phyloP scores from a whole-genome alignment of 352 stramenopile species.

The Globisporangium orthogonon region DNA sequence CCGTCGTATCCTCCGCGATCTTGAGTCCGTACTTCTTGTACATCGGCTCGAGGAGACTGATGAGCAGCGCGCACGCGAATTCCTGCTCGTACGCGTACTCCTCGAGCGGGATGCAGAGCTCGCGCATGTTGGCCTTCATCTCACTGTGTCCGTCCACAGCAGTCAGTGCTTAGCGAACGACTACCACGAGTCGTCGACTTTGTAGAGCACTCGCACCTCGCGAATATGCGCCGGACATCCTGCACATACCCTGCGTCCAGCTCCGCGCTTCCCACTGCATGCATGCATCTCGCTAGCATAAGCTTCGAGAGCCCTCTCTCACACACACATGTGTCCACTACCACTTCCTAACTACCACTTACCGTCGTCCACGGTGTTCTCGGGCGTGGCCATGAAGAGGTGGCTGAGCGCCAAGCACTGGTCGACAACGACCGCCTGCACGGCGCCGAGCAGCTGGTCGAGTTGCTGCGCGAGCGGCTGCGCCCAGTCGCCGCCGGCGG shows the following conservation, averaged over 20 bases:
- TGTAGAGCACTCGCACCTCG: slow-evolving; percentile 16
- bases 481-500: slow-evolving; percentile 32
- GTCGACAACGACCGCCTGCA: slow-evolving; percentile 61
- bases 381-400: slow-evolving; percentile 69
- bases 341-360: background rate
- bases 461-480: slow-evolving; percentile 44
- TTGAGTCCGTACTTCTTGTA: slow-evolving; percentile 66
- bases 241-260: slow-evolving; percentile 68
- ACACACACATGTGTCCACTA: background rate
- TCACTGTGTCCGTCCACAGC: slow-evolving; percentile 27
- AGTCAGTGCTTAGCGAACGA: background rate
- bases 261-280: slow-evolving; percentile 34
- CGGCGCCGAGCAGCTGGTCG: slow-evolving; percentile 57
- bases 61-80: slow-evolving; percentile 58
- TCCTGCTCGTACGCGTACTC: slow-evolving; percentile 82
- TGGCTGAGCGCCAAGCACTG: slow-evolving; percentile 65
- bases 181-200: background rate
- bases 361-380: slow-evolving; percentile 63
- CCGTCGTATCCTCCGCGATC: slow-evolving; percentile 13
- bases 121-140: slow-evolving; percentile 82
- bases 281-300: background rate
- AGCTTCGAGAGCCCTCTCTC: background rate
- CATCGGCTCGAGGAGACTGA: slow-evolving; percentile 64
- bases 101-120: slow-evolving; percentile 77
- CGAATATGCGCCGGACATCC: slow-evolving; percentile 56